Conservation (phyloP, 2,329 filamentous ascomycete genomes). For the Tolypocladium inflatum region DNA sequence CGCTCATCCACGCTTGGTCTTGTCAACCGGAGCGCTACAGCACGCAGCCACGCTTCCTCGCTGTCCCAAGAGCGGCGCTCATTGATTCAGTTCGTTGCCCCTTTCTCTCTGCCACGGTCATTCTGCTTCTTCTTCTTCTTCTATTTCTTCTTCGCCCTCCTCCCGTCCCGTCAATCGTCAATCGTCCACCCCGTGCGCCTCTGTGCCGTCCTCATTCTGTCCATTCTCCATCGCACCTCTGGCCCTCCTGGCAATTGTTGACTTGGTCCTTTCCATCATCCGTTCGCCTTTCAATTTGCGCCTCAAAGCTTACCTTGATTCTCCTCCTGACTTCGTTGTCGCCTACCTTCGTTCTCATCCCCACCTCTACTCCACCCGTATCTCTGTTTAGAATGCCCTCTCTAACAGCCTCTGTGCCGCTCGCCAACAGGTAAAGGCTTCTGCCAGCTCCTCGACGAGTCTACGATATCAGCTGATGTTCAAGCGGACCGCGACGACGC, state of each 20-base stretch:
- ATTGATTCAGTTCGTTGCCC: slow-evolving; percentile 24
- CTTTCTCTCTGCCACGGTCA: slow-evolving; percentile 7
- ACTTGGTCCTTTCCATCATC: slow-evolving; percentile 1
- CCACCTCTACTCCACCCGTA: slow-evolving; percentile 13
- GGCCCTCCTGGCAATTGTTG: slow-evolving; percentile 6
- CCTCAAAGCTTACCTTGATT: slow-evolving; percentile 1
- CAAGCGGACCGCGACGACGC: not conserved
- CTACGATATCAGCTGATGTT: slow-evolving; percentile 3
- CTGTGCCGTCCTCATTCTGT: not conserved
- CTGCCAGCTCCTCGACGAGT: slow-evolving; percentile 8
- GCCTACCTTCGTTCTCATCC: not conserved
- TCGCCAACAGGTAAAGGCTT: slow-evolving; percentile 35
- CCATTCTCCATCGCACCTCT: slow-evolving; percentile 1
- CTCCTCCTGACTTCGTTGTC: not conserved
- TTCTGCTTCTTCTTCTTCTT: slow-evolving; percentile 8
- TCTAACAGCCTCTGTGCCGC: slow-evolving; percentile 48
- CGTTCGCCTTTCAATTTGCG: slow-evolving; percentile 5
- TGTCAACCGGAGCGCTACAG: slow-evolving; percentile 1
- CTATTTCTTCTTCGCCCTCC: slow-evolving; percentile 3
- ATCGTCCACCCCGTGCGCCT: slow-evolving; percentile 1
- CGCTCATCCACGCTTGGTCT: not conserved
- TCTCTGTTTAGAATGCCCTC: slow-evolving; percentile 31
- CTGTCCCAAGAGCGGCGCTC: slow-evolving; percentile 15
- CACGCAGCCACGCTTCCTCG: slow-evolving; percentile 11
- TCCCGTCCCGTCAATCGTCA: slow-evolving; percentile 5